Conservation (phyloP, 2,329 filamentous ascomycete genomes). For the Coleophoma cylindrospora region DNA sequence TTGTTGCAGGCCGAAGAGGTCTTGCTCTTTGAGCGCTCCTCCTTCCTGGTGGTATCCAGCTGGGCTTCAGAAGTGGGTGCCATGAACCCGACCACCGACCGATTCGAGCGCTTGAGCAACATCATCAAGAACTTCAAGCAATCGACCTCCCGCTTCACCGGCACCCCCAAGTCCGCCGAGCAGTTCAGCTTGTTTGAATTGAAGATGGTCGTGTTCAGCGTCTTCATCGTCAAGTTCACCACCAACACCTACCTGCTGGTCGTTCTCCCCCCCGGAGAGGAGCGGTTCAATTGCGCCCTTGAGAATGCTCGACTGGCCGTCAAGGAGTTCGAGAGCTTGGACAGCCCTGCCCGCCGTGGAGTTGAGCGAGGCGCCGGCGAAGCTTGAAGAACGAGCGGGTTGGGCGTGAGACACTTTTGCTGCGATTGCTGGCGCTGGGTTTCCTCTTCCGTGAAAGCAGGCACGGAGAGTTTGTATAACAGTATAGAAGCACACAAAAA, state of each 20-base stretch:
- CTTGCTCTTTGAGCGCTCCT: slow-evolving; percentile 90
- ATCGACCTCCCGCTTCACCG: slow-evolving; percentile 68
- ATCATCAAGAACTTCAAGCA: slow-evolving; percentile 99
- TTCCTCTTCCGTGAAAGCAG: no score
- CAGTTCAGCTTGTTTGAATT: slow-evolving; percentile 79
- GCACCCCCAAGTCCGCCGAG: slow-evolving; percentile 74
- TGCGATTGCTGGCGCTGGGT: no score
- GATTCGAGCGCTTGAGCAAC: slow-evolving; percentile 91
- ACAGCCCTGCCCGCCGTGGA: slow-evolving; percentile 39
- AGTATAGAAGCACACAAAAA: no score
- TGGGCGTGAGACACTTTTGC: background rate
- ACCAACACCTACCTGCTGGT: slow-evolving; percentile 97
- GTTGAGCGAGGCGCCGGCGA: slow-evolving; percentile 9
- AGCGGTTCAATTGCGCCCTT: slow-evolving; percentile 83
- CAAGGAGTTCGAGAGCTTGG: slow-evolving; percentile 69
- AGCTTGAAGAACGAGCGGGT: background rate
- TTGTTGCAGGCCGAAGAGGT: slow-evolving; percentile 92
- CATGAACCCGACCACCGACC: slow-evolving; percentile 83
- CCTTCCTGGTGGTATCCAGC: slow-evolving; percentile 92
- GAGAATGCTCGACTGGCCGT: slow-evolving; percentile 86
- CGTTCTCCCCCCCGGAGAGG: slow-evolving; percentile 85
- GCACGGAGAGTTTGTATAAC: no score
- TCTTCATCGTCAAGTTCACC: slow-evolving; percentile 93
- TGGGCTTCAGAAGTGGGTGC: slow-evolving; percentile 73
- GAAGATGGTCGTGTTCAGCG: slow-evolving; percentile 77